Evolutionary conservation across 176 grass and related monocot genomes (phyloP).

Genomic region (Rhynchospora tenuis): DNA sequence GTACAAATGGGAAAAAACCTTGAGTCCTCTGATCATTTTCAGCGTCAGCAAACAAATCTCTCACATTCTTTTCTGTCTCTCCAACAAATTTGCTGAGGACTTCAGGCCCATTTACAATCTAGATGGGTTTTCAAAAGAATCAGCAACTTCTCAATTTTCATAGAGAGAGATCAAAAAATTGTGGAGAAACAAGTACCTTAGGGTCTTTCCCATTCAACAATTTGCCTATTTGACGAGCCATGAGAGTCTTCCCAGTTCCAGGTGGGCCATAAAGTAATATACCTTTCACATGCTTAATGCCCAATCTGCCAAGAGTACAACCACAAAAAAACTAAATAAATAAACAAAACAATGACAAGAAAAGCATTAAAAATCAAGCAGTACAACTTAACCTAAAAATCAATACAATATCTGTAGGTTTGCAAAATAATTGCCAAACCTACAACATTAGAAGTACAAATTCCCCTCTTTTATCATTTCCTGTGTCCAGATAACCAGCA

Average conservation of each 20-base stretch:
- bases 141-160: not conserved
- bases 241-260: slow-evolving; percentile 98
- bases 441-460: not conserved
- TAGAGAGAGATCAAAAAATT: not conserved
- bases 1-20: slow-evolving; percentile 28
- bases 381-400: not conserved
- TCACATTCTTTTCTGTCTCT: slow-evolving; percentile 97
- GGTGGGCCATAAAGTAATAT: slow-evolving; percentile 90
- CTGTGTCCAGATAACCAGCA: not conserved
- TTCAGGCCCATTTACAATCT: slow-evolving; percentile 89
- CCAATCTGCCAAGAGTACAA: slow-evolving; percentile 43
- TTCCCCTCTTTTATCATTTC: not conserved
- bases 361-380: slow-evolving; percentile 10
- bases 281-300: slow-evolving; percentile 94
- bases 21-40: slow-evolving; percentile 71
- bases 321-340: not conserved
- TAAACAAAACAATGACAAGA: not conserved
- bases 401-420: not conserved
- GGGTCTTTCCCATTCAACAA: slow-evolving; percentile 92
- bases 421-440: not conserved
- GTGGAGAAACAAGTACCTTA: slow-evolving; percentile 51
- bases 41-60: slow-evolving; percentile 96
- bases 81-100: slow-evolving; percentile 96
- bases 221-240: slow-evolving; percentile 97
- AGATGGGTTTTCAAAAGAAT: slow-evolving; percentile 6